Base-by-base conservation (phyloP, 371 early-diverging fungal species). In the Syncephalastrum racemosum region DNA sequence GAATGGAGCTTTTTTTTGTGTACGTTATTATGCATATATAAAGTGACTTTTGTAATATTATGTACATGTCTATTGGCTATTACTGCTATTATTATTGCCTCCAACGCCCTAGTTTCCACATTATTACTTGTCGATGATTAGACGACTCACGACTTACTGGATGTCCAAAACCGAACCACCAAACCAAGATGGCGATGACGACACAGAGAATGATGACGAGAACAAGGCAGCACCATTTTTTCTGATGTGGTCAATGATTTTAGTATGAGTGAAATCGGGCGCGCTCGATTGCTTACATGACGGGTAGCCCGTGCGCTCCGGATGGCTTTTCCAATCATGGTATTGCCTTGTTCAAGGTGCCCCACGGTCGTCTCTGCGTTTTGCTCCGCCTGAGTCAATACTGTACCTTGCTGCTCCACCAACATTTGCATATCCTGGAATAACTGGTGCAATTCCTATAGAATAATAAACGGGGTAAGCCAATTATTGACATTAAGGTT, bases 371-470 rank as follows among this genome's bases (percentile, higher is more conserved):
- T 75, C 3, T 77, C 66, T 1, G 86, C 82, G 65, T 87, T 73
- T 5, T 73, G 63, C 57, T 90, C 90, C 20, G 89, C 85, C 40
- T 85, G 75, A 46, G 86, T 77, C 20, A 93, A 51, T 39, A 86
- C 60, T 46, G 81, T 84, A 18, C 86, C 92, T 64, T 91, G 92
- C n/a, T 83, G 81, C 20, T 85, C 82, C 2, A 91, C 90, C 25
- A 91, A 69, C 46, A 89, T 88, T 16, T 86, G 79, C 91, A 93
- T 89, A 66, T 93, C 92, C 25, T 82, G 72, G 19, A 53, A 62
- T 7, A 60, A 46, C 40, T 60, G 54, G 24, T 60, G 50, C 10
- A 63, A 40, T 63, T 63, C 63, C 62, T 62, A 45, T 46, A 8
- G 22, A n/a, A 31, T 18, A 10, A 22, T 5, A 5, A 25, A 5